These are phyloP conservation scores for Alternaria triticimaculans DNA, from an alignment of 2,329 filamentous ascomycete species.

Conservation along the genomic window DNA sequence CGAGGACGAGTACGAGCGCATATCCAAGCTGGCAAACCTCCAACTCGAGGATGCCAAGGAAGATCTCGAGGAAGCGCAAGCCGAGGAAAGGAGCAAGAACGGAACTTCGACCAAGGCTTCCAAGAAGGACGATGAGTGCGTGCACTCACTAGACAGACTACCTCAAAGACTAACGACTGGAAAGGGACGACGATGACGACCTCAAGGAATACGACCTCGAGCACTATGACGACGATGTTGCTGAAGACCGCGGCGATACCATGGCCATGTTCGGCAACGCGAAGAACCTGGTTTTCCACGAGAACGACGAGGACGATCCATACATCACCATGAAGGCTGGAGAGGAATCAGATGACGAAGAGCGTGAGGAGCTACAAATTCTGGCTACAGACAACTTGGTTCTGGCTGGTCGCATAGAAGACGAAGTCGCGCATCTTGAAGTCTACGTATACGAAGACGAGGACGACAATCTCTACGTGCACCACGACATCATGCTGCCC, in stretches of 20 bases:
- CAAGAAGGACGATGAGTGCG: conserved; percentile 35
- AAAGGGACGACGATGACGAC: conserved; percentile 71
- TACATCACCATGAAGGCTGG: conserved; percentile 87
- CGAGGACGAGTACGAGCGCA: conserved; percentile 59
- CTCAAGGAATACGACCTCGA: conserved; percentile 96
- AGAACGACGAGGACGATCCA: conserved; percentile 91
- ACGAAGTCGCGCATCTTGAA: conserved; percentile 94
- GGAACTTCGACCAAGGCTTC: conserved; percentile 22
- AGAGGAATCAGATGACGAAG: conserved; percentile 78
- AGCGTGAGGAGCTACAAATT: conserved; percentile 92
- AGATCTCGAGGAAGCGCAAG: conserved; percentile 68
- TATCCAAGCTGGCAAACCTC: conserved; percentile 59
- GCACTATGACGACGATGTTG: conserved; percentile 87
- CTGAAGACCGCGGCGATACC: conserved; percentile 72
- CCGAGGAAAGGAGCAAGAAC: conserved; percentile 48
- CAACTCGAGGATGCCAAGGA: conserved; percentile 92
- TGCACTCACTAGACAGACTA: not conserved
- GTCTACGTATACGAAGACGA: conserved; percentile 97
- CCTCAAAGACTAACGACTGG: conserved; percentile 15
- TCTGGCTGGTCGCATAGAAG: conserved; percentile 91
- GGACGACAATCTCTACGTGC: conserved; percentile 95
- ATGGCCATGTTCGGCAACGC: conserved; percentile 96
- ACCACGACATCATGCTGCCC: conserved; percentile 99
- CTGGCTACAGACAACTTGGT: conserved; percentile 91
- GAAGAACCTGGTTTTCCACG: conserved; percentile 91